Evolutionary conservation across 176 grass and related monocot genomes (phyloP).

Genomic region (Bonia amplexicaulis): DNA sequence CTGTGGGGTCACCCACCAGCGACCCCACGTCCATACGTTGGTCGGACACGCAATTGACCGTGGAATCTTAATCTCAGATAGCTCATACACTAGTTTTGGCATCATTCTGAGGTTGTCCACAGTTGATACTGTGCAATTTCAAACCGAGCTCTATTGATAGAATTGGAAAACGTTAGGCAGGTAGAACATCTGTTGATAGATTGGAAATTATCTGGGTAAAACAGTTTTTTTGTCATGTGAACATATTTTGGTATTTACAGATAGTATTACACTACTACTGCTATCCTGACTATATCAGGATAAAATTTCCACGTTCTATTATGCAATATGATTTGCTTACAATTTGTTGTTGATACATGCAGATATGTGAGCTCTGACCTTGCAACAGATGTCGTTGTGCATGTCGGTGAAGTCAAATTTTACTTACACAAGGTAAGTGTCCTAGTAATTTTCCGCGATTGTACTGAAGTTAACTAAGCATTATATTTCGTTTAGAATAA

Average conservation of each 20-base stretch:
- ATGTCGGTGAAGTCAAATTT: slow-evolving; percentile 66
- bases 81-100: background rate
- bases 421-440: slow-evolving; percentile 81
- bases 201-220: background rate
- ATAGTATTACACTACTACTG: background rate
- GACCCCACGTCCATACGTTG: background rate
- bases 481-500: slow-evolving; percentile 25
- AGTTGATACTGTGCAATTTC: background rate
- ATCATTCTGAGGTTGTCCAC: background rate
- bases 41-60: background rate
- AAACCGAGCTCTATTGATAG: background rate
- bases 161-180: background rate
- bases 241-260: background rate
- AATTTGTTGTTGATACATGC: slow-evolving; percentile 16
- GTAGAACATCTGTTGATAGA: background rate
- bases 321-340: slow-evolving; percentile 9
- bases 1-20: too few relatives aligned
- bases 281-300: background rate
- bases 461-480: background rate
- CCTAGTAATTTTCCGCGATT: background rate
- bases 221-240: background rate
- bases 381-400: slow-evolving; percentile 75
- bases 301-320: background rate
- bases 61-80: background rate
- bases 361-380: slow-evolving; percentile 91